These are phyloP conservation scores for Haplosporangium gracile DNA, from an alignment of 192 early-diverging fungal genomes.

Conservation along the genomic window DNA sequence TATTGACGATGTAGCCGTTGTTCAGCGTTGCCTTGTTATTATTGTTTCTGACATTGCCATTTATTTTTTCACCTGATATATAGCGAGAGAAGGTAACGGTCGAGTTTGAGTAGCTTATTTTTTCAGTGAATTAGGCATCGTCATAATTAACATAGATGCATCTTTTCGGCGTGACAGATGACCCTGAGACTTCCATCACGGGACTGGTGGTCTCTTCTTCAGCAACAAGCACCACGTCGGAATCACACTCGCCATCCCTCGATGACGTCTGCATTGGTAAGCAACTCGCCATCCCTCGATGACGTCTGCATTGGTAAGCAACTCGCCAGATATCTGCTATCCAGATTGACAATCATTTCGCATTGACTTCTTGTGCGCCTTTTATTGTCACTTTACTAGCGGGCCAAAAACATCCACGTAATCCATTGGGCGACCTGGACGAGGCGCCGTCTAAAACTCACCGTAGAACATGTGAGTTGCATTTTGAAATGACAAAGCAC, in stretches of 20 bases:
- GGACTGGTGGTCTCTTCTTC: background rate
- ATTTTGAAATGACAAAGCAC: background rate
- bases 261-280: background rate
- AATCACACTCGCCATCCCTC: slow-evolving; percentile 7
- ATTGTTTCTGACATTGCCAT: slow-evolving; percentile 7
- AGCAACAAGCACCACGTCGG: slow-evolving; percentile 6
- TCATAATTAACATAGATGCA: background rate
- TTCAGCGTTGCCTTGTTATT: background rate
- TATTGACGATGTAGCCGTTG: too few relatives aligned
- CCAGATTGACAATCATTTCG: background rate
- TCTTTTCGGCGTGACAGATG: slow-evolving; percentile 9
- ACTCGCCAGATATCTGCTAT: slow-evolving; percentile 7
- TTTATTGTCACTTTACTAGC: slow-evolving; percentile 1
- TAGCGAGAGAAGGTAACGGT: slow-evolving; percentile 1
- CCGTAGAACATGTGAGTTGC: background rate
- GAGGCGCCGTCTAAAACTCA: background rate
- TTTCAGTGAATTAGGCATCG: background rate
- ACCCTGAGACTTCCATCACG: slow-evolving; percentile 9
- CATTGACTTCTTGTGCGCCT: background rate
- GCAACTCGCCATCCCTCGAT: slow-evolving; percentile 4
- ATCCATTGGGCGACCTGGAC: background rate
- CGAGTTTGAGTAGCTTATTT: background rate
- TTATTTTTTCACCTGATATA: background rate
- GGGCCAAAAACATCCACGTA: background rate
- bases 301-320: slow-evolving; percentile 1